Evolutionary conservation across 345 rosid species (phyloP), one percentile per base, ranked within the genome.

Genomic region (Rhizophora apiculata): DNA sequence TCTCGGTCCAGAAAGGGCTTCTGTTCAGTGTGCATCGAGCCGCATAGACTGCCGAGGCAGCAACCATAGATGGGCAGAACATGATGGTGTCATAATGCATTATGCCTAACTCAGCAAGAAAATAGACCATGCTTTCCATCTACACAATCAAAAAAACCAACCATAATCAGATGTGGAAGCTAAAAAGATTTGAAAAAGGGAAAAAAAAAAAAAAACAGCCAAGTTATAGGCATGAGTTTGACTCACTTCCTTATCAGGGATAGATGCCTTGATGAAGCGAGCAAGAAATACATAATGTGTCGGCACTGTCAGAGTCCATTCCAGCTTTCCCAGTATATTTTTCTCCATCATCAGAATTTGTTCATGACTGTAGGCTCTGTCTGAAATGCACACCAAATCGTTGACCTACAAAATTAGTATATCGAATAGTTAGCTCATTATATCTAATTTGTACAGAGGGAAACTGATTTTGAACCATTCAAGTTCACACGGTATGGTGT

Each of bases 1-100:
- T 92, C 16, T 82, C 86, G 0, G 86, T 92, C 97, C 97, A 95
- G 11, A 49, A 27, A 19, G 93, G 90, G 9, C 46, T 73, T 69
- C 64, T 77, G 76, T 81, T 81, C 60, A 95, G 79, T 10, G 81
- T 80, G 68, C 89, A 83, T 36, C 97, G 82, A 48, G 99, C 99
- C 4, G 86, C 88, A 64, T 90, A 96, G 5, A 96, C 98, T 2
- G 99, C 98, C 13, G 99, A 88, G 65, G 99, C 98, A 68, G 99
- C 97, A 48, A 92, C 81, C 92, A 88, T 73, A 2, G 98, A 88
- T 51, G 96, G 89, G 59, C 86, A 68, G 76, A 73, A 90, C 79
- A 52, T 80, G 5, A 89, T 62, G 10, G 74, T 75, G n/a, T 83
- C 90, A 29, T 92, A 89, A 52, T 88, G 76, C 97, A 88, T 82